These are phyloP conservation scores for Leishmania major DNA, from an alignment of 208 protist species.

Conservation along the genomic window DNA sequence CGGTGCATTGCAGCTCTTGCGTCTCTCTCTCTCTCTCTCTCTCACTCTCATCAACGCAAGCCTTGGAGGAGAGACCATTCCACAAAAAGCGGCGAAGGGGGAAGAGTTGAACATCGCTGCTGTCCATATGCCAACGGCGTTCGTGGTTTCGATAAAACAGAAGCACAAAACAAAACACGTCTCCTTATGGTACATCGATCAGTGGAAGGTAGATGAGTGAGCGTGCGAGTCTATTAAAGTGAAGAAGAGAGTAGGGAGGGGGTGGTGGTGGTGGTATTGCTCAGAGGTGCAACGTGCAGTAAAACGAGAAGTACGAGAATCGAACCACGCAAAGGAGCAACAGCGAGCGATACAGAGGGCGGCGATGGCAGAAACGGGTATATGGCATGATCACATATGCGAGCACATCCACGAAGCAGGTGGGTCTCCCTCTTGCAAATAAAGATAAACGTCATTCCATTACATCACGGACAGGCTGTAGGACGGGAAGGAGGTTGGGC, in stretches of 20 bases:
- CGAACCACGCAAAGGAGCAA: not conserved
- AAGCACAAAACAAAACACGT: not conserved
- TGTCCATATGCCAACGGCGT: not conserved
- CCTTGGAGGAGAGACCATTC: not conserved
- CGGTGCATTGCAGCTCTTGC: not conserved
- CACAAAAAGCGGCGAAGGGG: not conserved
- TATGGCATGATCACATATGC: not conserved
- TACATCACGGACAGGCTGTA: not conserved
- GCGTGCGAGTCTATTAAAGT: not conserved
- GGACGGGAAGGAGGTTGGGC: not conserved
- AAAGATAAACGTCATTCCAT: not conserved
- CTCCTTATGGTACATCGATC: constrained; percentile 1
- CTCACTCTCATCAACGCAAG: not conserved
- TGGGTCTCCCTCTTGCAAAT: not conserved
- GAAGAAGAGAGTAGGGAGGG: constrained; percentile 15
- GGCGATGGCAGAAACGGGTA: not conserved
- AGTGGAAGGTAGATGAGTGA: not conserved
- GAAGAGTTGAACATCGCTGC: not conserved
- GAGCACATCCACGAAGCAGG: not conserved
- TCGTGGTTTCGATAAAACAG: not conserved
- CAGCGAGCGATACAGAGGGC: not conserved
- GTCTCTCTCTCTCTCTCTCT: too few species aligned
- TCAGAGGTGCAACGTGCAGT: not conserved
- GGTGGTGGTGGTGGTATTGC: not conserved
- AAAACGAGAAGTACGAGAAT: not conserved